A percentile compares a stretch with the other conserved stretches of the same genome.
Evolutionary conservation across 441 rosid species (phyloP).

Genomic region (Croton laevigatus): DNA sequence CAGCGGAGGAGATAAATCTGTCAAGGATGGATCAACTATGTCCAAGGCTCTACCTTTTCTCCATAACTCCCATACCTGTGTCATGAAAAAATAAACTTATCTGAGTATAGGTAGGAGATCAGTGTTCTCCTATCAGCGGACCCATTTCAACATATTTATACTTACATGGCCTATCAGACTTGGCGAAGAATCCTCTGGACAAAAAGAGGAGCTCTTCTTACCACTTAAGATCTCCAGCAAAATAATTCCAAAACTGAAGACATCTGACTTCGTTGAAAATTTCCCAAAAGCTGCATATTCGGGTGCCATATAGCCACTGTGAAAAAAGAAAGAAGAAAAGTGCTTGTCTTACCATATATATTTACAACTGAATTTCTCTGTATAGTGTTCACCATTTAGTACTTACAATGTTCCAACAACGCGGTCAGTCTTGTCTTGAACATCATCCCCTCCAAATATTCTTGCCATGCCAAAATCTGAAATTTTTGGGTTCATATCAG

Average conservation of each 20-base stretch:
- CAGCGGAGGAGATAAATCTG: neutral
- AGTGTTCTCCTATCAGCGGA: too few species aligned
- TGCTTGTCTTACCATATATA: neutral
- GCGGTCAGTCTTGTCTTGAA: too few species aligned
- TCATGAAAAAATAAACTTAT: too few species aligned
- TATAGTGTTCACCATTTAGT: neutral
- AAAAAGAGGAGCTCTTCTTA: slow-evolving; percentile 52
- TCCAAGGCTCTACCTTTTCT: slow-evolving; percentile 30
- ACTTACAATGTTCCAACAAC: too few species aligned
- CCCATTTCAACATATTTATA: too few species aligned
- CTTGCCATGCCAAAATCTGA: slow-evolving; percentile 63
- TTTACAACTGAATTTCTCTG: neutral
- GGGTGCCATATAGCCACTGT: slow-evolving; percentile 36
- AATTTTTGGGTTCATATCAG: slow-evolving; percentile 47
- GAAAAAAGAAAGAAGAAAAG: neutral
- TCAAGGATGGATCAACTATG: slow-evolving; percentile 33
- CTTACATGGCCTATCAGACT: slow-evolving; percentile 44
- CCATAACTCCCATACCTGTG: slow-evolving; percentile 54
- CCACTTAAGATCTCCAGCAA: slow-evolving; percentile 42
- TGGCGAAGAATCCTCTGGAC: slow-evolving; percentile 17
- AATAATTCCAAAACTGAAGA: slow-evolving; percentile 36
- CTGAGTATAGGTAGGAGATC: neutral
- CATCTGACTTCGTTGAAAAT: slow-evolving; percentile 38
- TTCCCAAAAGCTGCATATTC: slow-evolving; percentile 25
- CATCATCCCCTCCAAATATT: slow-evolving; percentile 30